phyloP scores from a whole-genome alignment of 129 eudicot species.

The Scalesia atractyloides region DNA sequence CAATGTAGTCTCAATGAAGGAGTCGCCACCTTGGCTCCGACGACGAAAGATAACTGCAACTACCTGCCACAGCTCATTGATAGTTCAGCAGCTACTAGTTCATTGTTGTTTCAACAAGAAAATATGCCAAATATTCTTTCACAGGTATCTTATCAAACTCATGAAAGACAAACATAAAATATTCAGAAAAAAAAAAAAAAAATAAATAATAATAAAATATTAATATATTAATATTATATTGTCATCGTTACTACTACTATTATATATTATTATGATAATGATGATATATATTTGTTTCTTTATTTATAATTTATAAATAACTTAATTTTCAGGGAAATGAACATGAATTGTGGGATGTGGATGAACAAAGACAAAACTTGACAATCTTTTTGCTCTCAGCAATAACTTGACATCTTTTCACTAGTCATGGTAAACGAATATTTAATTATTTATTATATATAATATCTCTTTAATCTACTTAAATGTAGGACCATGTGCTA shows the following conservation, averaged over 20 bases:
- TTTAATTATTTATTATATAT: background rate
- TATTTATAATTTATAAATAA: background rate
- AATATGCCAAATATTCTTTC: constrained; percentile 49
- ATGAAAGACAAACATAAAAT: constrained; percentile 28
- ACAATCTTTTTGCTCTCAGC: constrained; percentile 53
- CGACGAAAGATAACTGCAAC: constrained; percentile 41
- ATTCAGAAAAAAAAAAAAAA: no score
- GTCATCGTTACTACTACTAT: background rate
- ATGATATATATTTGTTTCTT: background rate
- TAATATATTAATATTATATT: background rate
- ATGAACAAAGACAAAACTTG: constrained; percentile 66
- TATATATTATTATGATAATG: background rate
- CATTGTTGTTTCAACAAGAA: constrained; percentile 48
- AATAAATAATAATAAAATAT: background rate
- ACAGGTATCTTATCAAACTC: constrained; percentile 50
- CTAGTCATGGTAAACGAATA: constrained; percentile 25
- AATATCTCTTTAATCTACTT: background rate
- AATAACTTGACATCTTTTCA: constrained; percentile 70
- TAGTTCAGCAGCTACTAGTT: constrained; percentile 38
- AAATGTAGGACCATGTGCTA: background rate
- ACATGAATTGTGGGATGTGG: constrained; percentile 69
- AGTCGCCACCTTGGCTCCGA: constrained; percentile 39
- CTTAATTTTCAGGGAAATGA: constrained; percentile 59
- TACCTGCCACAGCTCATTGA: constrained; percentile 38
- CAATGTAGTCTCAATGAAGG: constrained; percentile 19